phyloP scores from a whole-genome alignment of 352 stramenopile species.

The Pythium sp. region DNA sequence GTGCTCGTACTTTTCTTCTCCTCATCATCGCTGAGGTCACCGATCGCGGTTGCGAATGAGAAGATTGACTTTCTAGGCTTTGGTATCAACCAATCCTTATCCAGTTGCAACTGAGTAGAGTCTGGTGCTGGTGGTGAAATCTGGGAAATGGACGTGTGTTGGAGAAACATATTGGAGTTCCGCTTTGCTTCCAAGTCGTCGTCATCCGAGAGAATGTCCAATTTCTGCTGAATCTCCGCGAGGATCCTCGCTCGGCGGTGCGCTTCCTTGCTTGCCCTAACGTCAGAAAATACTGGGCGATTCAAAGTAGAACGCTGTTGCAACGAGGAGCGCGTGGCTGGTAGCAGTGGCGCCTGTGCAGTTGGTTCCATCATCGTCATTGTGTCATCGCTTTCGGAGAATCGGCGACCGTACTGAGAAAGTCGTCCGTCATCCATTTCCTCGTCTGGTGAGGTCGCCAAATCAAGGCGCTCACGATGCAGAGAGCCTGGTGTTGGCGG shows the following conservation, averaged over 20 bases:
- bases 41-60: slow-evolving; percentile 17
- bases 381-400: neutral
- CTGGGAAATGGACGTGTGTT: slow-evolving; percentile 29
- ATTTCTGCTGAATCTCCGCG: slow-evolving; percentile 45
- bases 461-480: neutral
- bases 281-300: neutral
- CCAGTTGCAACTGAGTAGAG: neutral
- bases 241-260: slow-evolving; percentile 32
- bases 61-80: slow-evolving; percentile 26
- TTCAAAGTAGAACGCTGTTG: neutral
- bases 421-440: neutral
- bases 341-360: neutral
- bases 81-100: too few species aligned
- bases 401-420: neutral
- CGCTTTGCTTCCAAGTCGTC: slow-evolving; percentile 31
- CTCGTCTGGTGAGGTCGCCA: neutral
- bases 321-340: neutral
- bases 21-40: neutral
- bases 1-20: neutral
- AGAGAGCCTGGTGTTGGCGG: neutral
- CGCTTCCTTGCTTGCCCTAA: slow-evolving; percentile 15
- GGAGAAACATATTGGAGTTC: slow-evolving; percentile 38
- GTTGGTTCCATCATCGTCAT: neutral
- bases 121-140: neutral
- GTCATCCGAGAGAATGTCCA: slow-evolving; percentile 39